phyloP scores from a whole-genome alignment of 345 rosid species.

The Eucalyptus dawsonii region DNA sequence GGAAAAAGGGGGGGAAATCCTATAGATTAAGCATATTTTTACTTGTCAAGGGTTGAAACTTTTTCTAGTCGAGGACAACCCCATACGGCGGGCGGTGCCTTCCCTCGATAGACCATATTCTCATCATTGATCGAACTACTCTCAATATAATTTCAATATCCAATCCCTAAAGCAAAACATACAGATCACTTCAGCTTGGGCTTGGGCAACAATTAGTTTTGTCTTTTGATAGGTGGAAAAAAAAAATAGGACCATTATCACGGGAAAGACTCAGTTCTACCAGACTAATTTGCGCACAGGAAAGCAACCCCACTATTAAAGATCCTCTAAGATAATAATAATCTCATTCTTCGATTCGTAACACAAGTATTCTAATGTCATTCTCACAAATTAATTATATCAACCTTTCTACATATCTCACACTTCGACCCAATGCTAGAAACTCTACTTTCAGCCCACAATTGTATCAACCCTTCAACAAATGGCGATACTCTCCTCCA shows the following conservation, averaged over 20 bases:
- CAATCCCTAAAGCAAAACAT: not conserved
- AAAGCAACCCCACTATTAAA: not conserved
- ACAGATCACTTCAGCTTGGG: not conserved
- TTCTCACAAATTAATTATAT: rapidly evolving
- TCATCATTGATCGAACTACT: rapidly evolving
- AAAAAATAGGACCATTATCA: not conserved
- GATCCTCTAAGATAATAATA: not conserved
- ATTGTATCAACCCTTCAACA: too few species aligned
- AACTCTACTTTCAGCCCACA: too few species aligned
- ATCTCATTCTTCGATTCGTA: rapidly evolving
- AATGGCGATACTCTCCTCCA: too few species aligned
- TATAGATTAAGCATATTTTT: not conserved
- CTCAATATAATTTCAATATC: not conserved
- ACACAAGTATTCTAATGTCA: rapidly evolving
- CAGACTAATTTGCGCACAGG: rapidly evolving
- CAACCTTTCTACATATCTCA: not conserved
- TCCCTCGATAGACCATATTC: rapidly evolving
- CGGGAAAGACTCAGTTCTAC: rapidly evolving
- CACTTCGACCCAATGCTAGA: too few species aligned
- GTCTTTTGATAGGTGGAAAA: not conserved
- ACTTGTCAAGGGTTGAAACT: not conserved
- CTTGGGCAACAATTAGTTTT: not conserved
- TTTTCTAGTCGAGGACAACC: not conserved
- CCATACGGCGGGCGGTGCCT: not conserved
- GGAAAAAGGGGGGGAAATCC: not conserved